Base-by-base conservation (phyloP, 768 basidiomycete genomes). In the Boletus subparvulus region DNA sequence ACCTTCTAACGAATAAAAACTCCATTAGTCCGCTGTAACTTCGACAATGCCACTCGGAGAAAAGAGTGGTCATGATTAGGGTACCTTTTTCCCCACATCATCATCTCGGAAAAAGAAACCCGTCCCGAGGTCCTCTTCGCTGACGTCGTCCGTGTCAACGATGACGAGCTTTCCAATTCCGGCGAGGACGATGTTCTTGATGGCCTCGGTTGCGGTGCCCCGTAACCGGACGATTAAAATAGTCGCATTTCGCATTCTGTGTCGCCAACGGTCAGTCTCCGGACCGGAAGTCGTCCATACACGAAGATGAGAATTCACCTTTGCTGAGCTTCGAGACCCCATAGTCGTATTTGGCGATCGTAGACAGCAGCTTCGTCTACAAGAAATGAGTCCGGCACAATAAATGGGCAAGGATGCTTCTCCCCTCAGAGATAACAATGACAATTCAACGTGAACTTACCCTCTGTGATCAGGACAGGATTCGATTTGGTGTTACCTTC, bases 281-380 rank as follows among this genome's bases (percentile, higher is more conserved):
- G 43, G 52, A 35, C 60, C 10, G 36, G n/a, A 33, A 3, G 45
- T 35, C 30, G 6, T 26, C 12, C 16, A 42, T 16, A 45, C 45
- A 40, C 16, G 21, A 36, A 44, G 39, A 35, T 5, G 13, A 7
- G 37, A 60, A 65, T 77, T 58, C 63, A 92, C 94, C 89, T 83
- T 74, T 97, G 93, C 71, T 99, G 97, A 36, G 97, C 97, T 71
- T 98, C 97, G 41, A 98, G 83, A 44, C 97, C 97, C 97, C 97
- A 99, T 63, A 98, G 75, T 32, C 96, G 85, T 77, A 98, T 97
- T 73, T 98, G 95, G 28, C 96, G 86, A 72, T 98, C 97, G 72
- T 98, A 97, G 26, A 97, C 81, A 14, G 90, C 92, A n/a, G 84
- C 86, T 62, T 87, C 82, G 65, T 83, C 82, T 83, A 55, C 42